Base-by-base conservation (phyloP, 2,329 filamentous ascomycete genomes). In the Gliomastix tumulicola region DNA sequence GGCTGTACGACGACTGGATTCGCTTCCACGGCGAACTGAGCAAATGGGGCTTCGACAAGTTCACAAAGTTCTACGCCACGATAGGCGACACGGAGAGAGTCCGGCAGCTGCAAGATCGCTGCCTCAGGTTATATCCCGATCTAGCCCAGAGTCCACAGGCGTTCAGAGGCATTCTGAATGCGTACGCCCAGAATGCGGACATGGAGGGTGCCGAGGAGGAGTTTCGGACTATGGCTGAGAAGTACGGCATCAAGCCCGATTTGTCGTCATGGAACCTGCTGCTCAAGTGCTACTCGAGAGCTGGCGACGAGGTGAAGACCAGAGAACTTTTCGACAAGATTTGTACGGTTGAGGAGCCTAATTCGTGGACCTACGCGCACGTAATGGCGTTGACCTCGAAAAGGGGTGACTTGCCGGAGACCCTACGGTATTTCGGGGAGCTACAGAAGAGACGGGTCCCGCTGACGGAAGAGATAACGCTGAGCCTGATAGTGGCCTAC, bases 261-360 rank as follows among this genome's bases (percentile, higher is more conserved):
- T 55, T 71, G 2, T 54, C 67, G 23, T 77, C 74, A 43, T 94
- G 84, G 82, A 94, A 94, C 51, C 79, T 81, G 17, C 59, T 95
- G 20, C 66, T 97, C 32, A 77, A 82, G 49, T 81, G 83, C 4
- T 75, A 88, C 56, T 69, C 71, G 15, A 78, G 77, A 46, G 72
- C 74, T 1, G 69, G 76, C 33, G 78, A 92, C 51, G 71, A 85
- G 30, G 66, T 76, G n/a, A 74, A 76, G 6, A 82, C 81, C 11
- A 62, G 86, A 39, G 53, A 65, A 7, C 69, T 71, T 34, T 88
- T 94, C 48, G 68, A 79, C 15, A 60, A 70, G 9, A 69, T 92
- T 44, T 68, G 46, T 48, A 55, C 42, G 49, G 62, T 41, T 21
- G 49, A 76, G 4, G 49, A 57, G 17, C 81, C 84, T 1, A 75